A percentile compares a stretch with the other conserved stretches of the same genome.
phyloP scores from a whole-genome alignment of 768 basidiomycete genomes.

The Mycena polygramma region DNA sequence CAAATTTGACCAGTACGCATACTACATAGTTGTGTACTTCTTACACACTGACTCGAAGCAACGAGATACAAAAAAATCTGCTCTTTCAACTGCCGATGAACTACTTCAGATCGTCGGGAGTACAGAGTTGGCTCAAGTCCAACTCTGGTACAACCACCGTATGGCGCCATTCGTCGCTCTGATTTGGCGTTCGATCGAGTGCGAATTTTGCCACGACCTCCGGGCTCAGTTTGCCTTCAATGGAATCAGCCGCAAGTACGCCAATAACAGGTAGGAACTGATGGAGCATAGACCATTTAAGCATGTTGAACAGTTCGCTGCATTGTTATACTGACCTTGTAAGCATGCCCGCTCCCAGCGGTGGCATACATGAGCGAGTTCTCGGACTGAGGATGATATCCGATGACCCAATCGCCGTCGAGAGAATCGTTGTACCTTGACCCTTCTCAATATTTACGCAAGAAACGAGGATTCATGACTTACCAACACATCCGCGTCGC shows the following conservation, averaged over 20 bases:
- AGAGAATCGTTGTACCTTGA: conserved; percentile 93
- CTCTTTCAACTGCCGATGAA: too few relatives aligned
- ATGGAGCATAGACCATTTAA: conserved; percentile 13
- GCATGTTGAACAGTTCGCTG: too few relatives aligned
- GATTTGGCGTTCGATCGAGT: conserved; percentile 58
- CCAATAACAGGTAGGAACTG: conserved; percentile 93
- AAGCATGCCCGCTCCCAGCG: conserved; percentile 90
- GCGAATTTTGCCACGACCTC: conserved; percentile 72
- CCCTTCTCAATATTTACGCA: too few relatives aligned
- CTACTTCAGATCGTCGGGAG: too few relatives aligned
- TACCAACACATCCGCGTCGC: conserved; percentile 92
- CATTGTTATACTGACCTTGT: too few relatives aligned
- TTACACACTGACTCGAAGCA: too few relatives aligned
- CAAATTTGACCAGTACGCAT: too few relatives aligned
- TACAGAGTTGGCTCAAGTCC: too few relatives aligned
- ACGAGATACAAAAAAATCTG: too few relatives aligned
- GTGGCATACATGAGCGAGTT: conserved; percentile 83
- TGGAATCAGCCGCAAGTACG: conserved; percentile 76
- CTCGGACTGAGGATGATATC: conserved; percentile 67
- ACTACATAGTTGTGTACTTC: too few relatives aligned
- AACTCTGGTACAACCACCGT: conserved; percentile 50
- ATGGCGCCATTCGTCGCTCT: conserved; percentile 51
- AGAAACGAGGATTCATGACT: too few relatives aligned
- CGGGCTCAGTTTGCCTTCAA: conserved; percentile 73
- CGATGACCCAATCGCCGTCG: conserved; percentile 92